Evolutionary conservation across 2,329 filamentous ascomycete genomes (phyloP).

Genomic region (Albophoma yamanashiensis): DNA sequence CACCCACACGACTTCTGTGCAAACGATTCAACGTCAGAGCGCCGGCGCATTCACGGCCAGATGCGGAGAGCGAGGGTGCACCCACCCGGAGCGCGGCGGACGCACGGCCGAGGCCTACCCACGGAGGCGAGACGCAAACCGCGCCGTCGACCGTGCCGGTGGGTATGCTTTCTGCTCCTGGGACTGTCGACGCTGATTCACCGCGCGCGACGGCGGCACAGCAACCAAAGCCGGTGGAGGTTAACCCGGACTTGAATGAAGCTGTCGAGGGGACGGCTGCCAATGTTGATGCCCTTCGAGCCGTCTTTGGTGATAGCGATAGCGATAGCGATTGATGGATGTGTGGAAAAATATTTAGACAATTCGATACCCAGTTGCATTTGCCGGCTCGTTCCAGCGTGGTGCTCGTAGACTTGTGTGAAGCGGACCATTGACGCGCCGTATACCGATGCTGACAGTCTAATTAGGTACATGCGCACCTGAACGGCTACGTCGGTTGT

Average conservation of each 20-base stretch:
- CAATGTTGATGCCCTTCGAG: constrained; percentile 73
- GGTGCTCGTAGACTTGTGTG: not conserved
- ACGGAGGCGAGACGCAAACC: not conserved
- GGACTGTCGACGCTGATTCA: not conserved
- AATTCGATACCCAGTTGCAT: not conserved
- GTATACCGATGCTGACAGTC: too few species aligned
- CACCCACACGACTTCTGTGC: constrained; percentile 76
- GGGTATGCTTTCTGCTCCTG: not conserved
- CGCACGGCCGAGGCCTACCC: not conserved
- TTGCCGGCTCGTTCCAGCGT: not conserved
- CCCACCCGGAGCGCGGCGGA: not conserved
- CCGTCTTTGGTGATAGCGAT: constrained; percentile 86
- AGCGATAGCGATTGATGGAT: constrained; percentile 52
- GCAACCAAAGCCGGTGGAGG: constrained; percentile 14
- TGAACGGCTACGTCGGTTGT: not conserved
- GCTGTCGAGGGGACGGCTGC: constrained; percentile 59
- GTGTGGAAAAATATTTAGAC: not conserved
- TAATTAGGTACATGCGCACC: too few species aligned
- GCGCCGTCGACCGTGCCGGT: not conserved
- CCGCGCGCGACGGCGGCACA: not conserved
- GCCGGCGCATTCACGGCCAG: constrained; percentile 55
- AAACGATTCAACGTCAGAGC: constrained; percentile 87
- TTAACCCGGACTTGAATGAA: constrained; percentile 63
- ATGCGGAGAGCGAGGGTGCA: constrained; percentile 24
- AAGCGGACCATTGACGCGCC: not conserved